These are phyloP conservation scores for Colletotrichum sp. DNA, from an alignment of 2,329 filamentous ascomycete species.

Conservation along the genomic window DNA sequence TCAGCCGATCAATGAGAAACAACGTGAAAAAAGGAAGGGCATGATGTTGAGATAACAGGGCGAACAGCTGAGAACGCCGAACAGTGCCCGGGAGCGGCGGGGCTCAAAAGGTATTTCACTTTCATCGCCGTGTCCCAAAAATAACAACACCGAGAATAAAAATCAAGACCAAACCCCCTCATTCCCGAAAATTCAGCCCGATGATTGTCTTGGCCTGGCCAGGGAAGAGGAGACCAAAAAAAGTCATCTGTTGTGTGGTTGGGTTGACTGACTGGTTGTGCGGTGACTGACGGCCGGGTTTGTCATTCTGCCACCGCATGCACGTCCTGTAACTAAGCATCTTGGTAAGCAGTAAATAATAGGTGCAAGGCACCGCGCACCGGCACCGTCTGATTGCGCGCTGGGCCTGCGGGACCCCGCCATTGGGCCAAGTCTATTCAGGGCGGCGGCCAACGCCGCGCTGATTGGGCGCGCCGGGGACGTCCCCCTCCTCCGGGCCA, in stretches of 20 bases:
- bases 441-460: neutral
- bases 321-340: constrained; percentile 16
- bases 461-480: neutral
- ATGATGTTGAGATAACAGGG: neutral
- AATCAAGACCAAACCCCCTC: neutral
- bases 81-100: neutral
- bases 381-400: neutral
- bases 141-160: neutral
- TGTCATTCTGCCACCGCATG: constrained; percentile 19
- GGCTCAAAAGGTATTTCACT: neutral
- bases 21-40: neutral
- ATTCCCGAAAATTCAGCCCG: neutral
- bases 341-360: constrained; percentile 15
- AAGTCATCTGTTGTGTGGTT: constrained; percentile 9
- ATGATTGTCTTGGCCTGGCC: neutral
- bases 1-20: neutral
- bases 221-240: neutral
- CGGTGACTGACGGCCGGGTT: neutral
- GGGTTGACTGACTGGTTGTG: neutral
- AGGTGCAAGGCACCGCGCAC: neutral
- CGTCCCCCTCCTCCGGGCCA: neutral
- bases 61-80: neutral
- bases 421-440: constrained; percentile 8
- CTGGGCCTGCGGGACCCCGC: neutral
- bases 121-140: neutral